Percentiles rank a stretch among this genome's conserved stretches.
Conservation (phyloP, 2,329 filamentous ascomycete species). For the Cladosporium sp. region DNA sequence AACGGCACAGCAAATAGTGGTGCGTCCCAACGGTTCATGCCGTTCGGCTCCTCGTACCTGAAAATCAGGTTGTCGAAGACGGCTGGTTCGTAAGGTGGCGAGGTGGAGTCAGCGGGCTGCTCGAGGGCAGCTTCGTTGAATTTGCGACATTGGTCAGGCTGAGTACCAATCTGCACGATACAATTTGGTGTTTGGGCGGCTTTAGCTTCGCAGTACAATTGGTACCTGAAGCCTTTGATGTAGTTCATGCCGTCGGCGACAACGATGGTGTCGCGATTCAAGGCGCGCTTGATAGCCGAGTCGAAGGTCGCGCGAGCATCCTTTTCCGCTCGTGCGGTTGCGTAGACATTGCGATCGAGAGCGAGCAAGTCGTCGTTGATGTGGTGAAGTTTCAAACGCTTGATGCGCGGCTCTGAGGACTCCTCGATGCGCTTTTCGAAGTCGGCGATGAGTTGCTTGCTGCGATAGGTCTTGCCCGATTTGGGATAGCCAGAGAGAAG, state of each 20-base stretch:
- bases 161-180: slow-evolving; percentile 62
- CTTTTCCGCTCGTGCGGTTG: slow-evolving; percentile 75
- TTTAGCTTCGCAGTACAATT: slow-evolving; percentile 81
- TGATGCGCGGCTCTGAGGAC: slow-evolving; percentile 43
- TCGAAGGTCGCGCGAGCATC: slow-evolving; percentile 73
- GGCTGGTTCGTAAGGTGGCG: slow-evolving; percentile 46
- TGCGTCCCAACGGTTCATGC: slow-evolving; percentile 79
- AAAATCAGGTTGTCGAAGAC: slow-evolving; percentile 79
- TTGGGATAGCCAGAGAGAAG: slow-evolving; percentile 61
- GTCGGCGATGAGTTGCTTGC: slow-evolving; percentile 60
- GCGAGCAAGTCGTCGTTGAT: slow-evolving; percentile 70
- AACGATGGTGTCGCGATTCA: slow-evolving; percentile 70
- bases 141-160: slow-evolving; percentile 51
- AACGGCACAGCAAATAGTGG: slow-evolving; percentile 75
- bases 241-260: slow-evolving; percentile 79
- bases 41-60: slow-evolving; percentile 80
- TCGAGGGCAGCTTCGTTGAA: slow-evolving; percentile 55
- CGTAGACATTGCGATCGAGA: slow-evolving; percentile 68
- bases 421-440: slow-evolving; percentile 56
- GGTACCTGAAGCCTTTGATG: slow-evolving; percentile 86
- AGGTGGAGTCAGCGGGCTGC: slow-evolving; percentile 31
- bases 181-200: slow-evolving; percentile 71
- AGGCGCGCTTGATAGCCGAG: slow-evolving; percentile 71
- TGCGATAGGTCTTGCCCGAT: slow-evolving; percentile 59
- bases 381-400: slow-evolving; percentile 63